Conservation (phyloP, 2,329 filamentous ascomycete species). For the Neurospora crassa region DNA sequence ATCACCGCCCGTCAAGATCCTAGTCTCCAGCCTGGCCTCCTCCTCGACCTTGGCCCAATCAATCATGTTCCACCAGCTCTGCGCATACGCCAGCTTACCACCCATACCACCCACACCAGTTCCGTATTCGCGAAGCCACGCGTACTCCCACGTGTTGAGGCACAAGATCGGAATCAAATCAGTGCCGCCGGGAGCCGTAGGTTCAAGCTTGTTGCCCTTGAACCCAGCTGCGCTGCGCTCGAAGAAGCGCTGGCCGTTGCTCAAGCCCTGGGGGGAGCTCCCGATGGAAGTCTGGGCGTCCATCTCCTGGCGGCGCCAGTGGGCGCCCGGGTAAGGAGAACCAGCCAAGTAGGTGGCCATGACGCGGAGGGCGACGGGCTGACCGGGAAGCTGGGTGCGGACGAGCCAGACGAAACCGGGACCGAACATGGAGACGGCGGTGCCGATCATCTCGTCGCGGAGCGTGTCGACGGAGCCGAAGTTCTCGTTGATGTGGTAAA, state of each 20-base stretch:
- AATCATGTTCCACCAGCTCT: slow-evolving; percentile 79
- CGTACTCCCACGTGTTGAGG: slow-evolving; percentile 94
- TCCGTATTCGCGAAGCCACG: slow-evolving; percentile 76
- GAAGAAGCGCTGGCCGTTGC: slow-evolving; percentile 19
- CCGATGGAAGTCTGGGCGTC: slow-evolving; percentile 59
- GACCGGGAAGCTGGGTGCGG: slow-evolving; percentile 31
- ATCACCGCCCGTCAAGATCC: background rate
- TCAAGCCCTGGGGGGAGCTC: slow-evolving; percentile 25
- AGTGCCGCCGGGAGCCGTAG: slow-evolving; percentile 49
- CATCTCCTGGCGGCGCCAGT: slow-evolving; percentile 60
- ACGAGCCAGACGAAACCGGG: slow-evolving; percentile 97
- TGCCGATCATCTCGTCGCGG: slow-evolving; percentile 67
- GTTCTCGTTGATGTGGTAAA: slow-evolving; percentile 50
- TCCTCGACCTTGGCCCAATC: slow-evolving; percentile 70
- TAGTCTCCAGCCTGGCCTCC: slow-evolving; percentile 19
- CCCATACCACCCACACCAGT: slow-evolving; percentile 45
- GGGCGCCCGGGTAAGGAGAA: slow-evolving; percentile 75
- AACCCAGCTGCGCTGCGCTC: slow-evolving; percentile 8
- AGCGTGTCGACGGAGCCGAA: slow-evolving; percentile 83
- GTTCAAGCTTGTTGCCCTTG: slow-evolving; percentile 2
- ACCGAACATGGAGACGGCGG: slow-evolving; percentile 86
- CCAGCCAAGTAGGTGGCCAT: slow-evolving; percentile 87
- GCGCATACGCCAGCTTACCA: slow-evolving; percentile 68
- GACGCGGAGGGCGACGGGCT: slow-evolving; percentile 44
- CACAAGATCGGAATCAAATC: slow-evolving; percentile 72